phyloP scores from a whole-genome alignment of 2,329 filamentous ascomycete species.

The Madurella mycetomatis region DNA sequence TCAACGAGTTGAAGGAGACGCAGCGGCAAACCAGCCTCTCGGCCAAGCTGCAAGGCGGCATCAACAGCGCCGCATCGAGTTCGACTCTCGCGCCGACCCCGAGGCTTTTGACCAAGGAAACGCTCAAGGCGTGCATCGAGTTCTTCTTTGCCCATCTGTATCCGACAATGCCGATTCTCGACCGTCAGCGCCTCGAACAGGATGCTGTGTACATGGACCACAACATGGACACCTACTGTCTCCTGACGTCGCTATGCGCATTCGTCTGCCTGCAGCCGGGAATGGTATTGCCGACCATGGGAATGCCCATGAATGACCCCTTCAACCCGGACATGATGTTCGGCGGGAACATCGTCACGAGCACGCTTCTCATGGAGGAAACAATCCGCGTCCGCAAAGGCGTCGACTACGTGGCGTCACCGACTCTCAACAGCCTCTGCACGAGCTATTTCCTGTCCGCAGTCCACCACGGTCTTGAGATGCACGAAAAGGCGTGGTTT shows the following conservation, averaged over 20 bases:
- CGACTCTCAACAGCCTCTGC: conserved; percentile 55
- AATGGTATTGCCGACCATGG: conserved; percentile 53
- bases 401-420: conserved; percentile 54
- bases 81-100: conserved; percentile 51
- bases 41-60: conserved; percentile 56
- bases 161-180: conserved; percentile 57
- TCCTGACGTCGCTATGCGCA: conserved; percentile 60
- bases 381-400: conserved; percentile 59
- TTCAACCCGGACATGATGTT: conserved; percentile 53
- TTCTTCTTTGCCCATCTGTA: conserved; percentile 69
- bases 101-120: conserved; percentile 56
- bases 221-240: conserved; percentile 59
- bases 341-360: conserved; percentile 58
- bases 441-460: conserved; percentile 79
- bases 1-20: conserved; percentile 66
- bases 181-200: conserved; percentile 54
- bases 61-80: conserved; percentile 45
- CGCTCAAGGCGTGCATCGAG: conserved; percentile 61
- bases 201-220: conserved; percentile 58
- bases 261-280: conserved; percentile 67
- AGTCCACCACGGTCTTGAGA: conserved; percentile 65
- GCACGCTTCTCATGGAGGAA: conserved; percentile 64
- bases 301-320: conserved; percentile 40
- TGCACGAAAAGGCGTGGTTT: conserved; percentile 75
- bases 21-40: conserved; percentile 63